Conservation (phyloP, 495 filamentous ascomycete species). For the Xylaria bambusicola region DNA sequence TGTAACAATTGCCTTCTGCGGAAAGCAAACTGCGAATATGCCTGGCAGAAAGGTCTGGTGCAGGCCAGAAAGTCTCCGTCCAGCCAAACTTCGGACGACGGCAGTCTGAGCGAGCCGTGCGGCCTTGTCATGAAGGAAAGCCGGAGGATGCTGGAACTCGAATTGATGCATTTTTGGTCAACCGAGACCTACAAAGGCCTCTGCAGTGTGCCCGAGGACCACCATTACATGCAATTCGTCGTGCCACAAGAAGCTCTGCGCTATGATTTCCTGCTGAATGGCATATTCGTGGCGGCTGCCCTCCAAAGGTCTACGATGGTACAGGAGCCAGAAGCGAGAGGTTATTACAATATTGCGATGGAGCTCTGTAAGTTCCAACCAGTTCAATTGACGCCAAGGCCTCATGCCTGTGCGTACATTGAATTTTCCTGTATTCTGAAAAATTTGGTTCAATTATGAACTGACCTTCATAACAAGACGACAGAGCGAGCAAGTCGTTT, state of each 20-base stretch:
- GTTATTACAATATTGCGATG: constrained; percentile 33
- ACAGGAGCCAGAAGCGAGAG: constrained; percentile 17
- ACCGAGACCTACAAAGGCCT: constrained; percentile 35
- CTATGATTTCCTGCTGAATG: constrained; percentile 36
- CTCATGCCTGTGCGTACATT: too few species aligned
- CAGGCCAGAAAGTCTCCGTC: constrained; percentile 5
- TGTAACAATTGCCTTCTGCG: constrained; percentile 40
- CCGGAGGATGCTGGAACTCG: constrained; percentile 35
- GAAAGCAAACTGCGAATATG: constrained; percentile 33
- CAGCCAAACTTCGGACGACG: constrained; percentile 5
- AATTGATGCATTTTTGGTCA: constrained; percentile 42
- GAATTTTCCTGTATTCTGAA: too few species aligned
- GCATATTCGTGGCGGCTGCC: constrained; percentile 36
- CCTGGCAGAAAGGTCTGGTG: constrained; percentile 16
- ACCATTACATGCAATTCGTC: constrained; percentile 29
- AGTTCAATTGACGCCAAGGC: background rate
- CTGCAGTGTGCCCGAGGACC: constrained; percentile 33
- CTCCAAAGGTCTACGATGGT: constrained; percentile 30
- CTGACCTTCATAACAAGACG: constrained; percentile 19
- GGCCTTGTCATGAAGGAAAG: constrained; percentile 24
- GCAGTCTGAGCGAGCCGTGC: constrained; percentile 17
- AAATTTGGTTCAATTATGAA: background rate
- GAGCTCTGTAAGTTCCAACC: constrained; percentile 27
- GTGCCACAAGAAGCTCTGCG: constrained; percentile 31
- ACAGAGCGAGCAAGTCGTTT: constrained; percentile 35